phyloP scores from a whole-genome alignment of 192 early-diverging fungal species.

The Entrophospora sp. region DNA sequence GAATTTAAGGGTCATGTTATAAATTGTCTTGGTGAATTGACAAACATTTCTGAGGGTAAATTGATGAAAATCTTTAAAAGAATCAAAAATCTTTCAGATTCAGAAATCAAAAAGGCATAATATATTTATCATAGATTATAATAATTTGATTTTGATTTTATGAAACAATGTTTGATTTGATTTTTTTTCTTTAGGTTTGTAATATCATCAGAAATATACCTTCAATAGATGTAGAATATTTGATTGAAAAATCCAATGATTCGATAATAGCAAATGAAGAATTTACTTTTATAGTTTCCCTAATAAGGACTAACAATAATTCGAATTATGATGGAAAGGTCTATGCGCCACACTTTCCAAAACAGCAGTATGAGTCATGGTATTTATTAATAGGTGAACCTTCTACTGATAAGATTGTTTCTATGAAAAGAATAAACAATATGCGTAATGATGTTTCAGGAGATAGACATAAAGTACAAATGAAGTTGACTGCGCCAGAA shows the following conservation, averaged over 20 bases:
- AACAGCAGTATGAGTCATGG: conserved; percentile 90
- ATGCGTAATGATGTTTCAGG: conserved; percentile 40
- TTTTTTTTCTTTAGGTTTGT: conserved; percentile 28
- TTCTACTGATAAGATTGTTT: conserved; percentile 57
- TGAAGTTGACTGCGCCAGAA: conserved; percentile 62
- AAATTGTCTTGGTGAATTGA: conserved; percentile 30
- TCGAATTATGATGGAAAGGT: conserved; percentile 46
- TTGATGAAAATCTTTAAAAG: conserved; percentile 21
- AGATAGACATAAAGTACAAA: conserved; percentile 27
- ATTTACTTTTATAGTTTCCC: conserved; percentile 18
- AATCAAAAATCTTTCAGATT: neutral
- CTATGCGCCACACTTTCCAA: conserved; percentile 81
- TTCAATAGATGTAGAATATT: conserved; percentile 30
- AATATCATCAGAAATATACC: conserved; percentile 40
- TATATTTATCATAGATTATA: neutral
- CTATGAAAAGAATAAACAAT: conserved; percentile 69
- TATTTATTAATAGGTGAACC: conserved; percentile 76
- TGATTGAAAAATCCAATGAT: conserved; percentile 40
- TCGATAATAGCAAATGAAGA: conserved; percentile 30
- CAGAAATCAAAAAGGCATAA: conserved; percentile 4
- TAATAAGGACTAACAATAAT: conserved; percentile 8
- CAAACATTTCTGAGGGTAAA: conserved; percentile 14
- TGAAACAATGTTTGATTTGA: neutral
- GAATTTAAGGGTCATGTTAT: conserved; percentile 20
- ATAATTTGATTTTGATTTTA: neutral